phyloP scores from a whole-genome alignment of 305 asterid species.

The Solanum chacoense region DNA sequence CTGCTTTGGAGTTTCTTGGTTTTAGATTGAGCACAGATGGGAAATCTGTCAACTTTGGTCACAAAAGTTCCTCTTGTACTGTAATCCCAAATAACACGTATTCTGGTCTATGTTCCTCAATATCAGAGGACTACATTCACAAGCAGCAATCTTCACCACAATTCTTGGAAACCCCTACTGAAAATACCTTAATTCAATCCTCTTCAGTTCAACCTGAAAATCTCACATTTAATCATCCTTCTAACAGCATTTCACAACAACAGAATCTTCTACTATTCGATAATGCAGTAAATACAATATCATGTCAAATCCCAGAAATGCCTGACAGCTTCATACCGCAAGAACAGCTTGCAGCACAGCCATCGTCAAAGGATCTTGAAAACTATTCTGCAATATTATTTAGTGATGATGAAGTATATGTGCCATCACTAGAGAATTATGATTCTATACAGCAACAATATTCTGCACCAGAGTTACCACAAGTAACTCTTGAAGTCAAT shows the following conservation, averaged over 20 bases:
- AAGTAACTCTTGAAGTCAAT: neutral
- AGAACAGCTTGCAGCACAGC: neutral
- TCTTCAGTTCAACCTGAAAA: neutral
- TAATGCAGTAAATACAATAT: neutral
- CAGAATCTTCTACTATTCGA: neutral
- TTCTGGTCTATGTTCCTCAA: neutral
- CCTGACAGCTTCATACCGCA: neutral
- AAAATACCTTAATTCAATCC: neutral
- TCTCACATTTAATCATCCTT: neutral
- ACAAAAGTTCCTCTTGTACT: neutral
- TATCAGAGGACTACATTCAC: neutral
- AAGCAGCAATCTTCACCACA: neutral
- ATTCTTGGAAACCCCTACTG: neutral
- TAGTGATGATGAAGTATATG: neutral
- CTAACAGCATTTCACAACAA: neutral
- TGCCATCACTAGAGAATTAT: neutral
- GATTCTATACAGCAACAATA: neutral
- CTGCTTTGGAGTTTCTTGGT: conserved; percentile 23
- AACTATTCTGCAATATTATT: neutral
- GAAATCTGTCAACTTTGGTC: conserved; percentile 29
- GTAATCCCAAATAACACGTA: neutral
- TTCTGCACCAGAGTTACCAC: neutral
- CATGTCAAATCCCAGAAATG: neutral
- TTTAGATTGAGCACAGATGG: conserved; percentile 30
- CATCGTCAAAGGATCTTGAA: neutral